Percentiles rank a stretch among this genome's conserved stretches.
These are phyloP conservation scores for Cladophialophora carrionii DNA, from an alignment of 2,329 filamentous ascomycete species.

Conservation along the genomic window DNA sequence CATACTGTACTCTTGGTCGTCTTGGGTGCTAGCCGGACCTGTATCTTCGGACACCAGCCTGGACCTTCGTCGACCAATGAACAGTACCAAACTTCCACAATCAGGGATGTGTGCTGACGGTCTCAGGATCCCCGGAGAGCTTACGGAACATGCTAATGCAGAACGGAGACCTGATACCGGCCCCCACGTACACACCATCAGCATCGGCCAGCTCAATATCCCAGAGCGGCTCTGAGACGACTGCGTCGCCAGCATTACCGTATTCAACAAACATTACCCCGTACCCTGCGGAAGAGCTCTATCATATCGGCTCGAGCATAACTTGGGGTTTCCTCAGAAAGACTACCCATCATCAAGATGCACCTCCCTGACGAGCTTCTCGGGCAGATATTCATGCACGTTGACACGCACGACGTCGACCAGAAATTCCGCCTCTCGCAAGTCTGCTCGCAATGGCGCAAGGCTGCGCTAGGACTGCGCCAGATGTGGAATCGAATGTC, in stretches of 20 bases:
- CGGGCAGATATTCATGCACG: constrained; percentile 2
- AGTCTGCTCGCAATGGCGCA: constrained; percentile 10
- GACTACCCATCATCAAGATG: neutral
- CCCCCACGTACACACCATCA: neutral
- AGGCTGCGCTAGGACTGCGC: neutral
- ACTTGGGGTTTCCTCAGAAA: neutral
- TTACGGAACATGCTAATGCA: neutral
- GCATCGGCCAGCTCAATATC: neutral
- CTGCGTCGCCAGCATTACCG: neutral
- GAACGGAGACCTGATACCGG: neutral
- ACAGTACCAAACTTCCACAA: neutral
- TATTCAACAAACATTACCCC: neutral
- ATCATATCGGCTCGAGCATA: neutral
- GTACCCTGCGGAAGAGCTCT: neutral
- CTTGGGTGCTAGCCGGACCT: neutral
- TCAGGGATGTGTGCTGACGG: neutral
- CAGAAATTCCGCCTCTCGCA: constrained; percentile 10
- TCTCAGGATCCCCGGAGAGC: neutral
- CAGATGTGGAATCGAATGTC: constrained; percentile 2
- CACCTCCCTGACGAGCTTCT: neutral
- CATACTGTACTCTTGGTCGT: neutral
- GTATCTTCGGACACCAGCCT: neutral
- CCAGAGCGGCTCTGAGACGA: neutral
- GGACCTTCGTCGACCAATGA: neutral
- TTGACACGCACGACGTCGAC: constrained; percentile 6